Evolutionary conservation across 176 grass and related monocot species (phyloP).

Genomic region (Miscanthus lutarioriparius): DNA sequence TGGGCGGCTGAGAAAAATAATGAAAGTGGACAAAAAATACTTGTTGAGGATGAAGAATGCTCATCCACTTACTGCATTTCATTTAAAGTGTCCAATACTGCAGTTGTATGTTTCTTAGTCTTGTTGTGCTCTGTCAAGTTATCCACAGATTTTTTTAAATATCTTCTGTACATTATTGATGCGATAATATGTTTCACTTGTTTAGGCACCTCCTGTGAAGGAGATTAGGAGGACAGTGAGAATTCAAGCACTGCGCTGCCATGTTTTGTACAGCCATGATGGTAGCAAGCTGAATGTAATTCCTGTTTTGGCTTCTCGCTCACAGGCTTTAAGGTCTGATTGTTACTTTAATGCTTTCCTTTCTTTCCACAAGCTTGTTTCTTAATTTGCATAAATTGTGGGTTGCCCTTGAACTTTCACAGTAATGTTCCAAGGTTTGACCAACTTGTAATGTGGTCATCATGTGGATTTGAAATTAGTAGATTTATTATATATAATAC

Average conservation of each 20-base stretch:
- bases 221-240: constrained; percentile 77
- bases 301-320: constrained; percentile 79
- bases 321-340: constrained; percentile 75
- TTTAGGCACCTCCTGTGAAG: constrained; percentile 72
- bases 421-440: background rate
- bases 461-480: background rate
- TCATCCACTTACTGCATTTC: constrained; percentile 75
- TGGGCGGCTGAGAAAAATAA: constrained; percentile 67
- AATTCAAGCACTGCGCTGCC: constrained; percentile 82
- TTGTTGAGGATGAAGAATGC: constrained; percentile 62
- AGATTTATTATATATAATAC: background rate
- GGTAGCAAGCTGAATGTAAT: constrained; percentile 78
- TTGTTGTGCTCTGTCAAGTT: background rate
- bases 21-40: constrained; percentile 48
- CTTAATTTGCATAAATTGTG: constrained; percentile 22
- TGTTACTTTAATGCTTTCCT: constrained; percentile 18
- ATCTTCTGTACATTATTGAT: constrained; percentile 13
- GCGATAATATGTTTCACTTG: constrained; percentile 25
- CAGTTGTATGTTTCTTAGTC: constrained; percentile 51
- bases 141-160: background rate
- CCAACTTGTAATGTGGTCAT: constrained; percentile 6
- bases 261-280: constrained; percentile 91
- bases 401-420: background rate
- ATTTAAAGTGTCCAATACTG: constrained; percentile 67
- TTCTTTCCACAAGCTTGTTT: constrained; percentile 4